Conservation (phyloP, 2,329 filamentous ascomycete species). For the Fusarium musae region DNA sequence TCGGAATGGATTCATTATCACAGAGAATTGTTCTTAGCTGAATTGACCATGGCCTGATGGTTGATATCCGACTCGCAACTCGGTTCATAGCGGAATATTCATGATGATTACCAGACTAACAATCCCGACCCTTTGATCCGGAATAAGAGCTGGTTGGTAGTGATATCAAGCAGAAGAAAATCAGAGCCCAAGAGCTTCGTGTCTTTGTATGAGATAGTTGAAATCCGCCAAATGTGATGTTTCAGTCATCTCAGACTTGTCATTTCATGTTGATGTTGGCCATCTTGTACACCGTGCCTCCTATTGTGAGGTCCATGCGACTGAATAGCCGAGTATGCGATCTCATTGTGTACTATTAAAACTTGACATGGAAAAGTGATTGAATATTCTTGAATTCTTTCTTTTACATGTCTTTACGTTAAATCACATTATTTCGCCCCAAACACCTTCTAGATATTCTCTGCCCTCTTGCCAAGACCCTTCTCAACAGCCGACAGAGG, state of each 20-base stretch:
- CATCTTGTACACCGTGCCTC: background rate
- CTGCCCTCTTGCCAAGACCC: constrained; percentile 36
- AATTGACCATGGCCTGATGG: background rate
- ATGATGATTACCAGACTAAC: background rate
- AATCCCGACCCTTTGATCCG: background rate
- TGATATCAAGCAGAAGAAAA: background rate
- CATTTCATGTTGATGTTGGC: too few species aligned
- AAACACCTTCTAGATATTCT: background rate
- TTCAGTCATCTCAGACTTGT: too few species aligned
- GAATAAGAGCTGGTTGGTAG: background rate
- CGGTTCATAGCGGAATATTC: background rate
- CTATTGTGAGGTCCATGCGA: background rate
- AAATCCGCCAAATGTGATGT: background rate
- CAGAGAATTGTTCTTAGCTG: background rate
- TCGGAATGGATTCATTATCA: background rate
- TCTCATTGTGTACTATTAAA: too few species aligned
- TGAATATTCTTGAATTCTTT: background rate
- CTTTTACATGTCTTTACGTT: background rate
- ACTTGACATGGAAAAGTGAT: background rate
- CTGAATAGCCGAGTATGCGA: too few species aligned
- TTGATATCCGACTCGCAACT: background rate
- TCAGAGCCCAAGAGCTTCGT: background rate
- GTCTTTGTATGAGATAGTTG: background rate
- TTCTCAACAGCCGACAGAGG: constrained; percentile 37
- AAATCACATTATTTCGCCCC: background rate